Conservation (phyloP, 164 flowering plant genomes). For the Piper longum region DNA sequence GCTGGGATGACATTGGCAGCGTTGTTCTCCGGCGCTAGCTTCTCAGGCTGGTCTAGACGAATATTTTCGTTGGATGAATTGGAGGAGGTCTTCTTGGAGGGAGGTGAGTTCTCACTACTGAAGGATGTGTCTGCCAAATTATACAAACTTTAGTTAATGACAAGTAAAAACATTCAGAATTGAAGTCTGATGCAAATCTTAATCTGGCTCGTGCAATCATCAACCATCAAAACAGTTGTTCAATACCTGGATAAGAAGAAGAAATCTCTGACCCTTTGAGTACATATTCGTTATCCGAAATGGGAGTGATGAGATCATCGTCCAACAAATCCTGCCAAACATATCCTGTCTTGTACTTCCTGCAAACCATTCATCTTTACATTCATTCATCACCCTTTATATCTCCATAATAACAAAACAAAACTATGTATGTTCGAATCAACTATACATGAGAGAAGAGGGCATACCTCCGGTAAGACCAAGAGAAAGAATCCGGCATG, state of each 20-base stretch:
- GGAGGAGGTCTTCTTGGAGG: neutral
- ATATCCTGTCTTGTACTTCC: constrained; percentile 54
- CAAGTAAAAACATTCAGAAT: too few species aligned
- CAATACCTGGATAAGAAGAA: constrained; percentile 1
- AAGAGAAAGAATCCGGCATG: constrained; percentile 66
- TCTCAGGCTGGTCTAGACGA: neutral
- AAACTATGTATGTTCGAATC: neutral
- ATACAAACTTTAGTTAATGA: too few species aligned
- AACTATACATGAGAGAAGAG: too few species aligned
- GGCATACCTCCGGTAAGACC: constrained; percentile 69
- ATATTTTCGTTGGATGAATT: neutral
- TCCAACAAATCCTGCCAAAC: constrained; percentile 73
- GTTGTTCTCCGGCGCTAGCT: neutral
- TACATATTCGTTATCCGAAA: constrained; percentile 55
- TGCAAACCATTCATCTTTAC: constrained; percentile 11
- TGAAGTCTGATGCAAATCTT: too few species aligned
- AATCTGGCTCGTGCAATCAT: too few species aligned
- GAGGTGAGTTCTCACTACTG: neutral
- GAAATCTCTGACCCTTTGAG: constrained; percentile 51
- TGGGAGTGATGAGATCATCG: constrained; percentile 58
- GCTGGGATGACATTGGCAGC: neutral
- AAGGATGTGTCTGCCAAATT: neutral
- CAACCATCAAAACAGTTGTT: too few species aligned
- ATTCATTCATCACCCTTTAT: neutral
- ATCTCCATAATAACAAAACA: neutral